Percentiles rank a stretch among this genome's conserved stretches.
Evolutionary conservation across 495 filamentous ascomycete species (phyloP).

Genomic region (Aspergillus wentii): DNA sequence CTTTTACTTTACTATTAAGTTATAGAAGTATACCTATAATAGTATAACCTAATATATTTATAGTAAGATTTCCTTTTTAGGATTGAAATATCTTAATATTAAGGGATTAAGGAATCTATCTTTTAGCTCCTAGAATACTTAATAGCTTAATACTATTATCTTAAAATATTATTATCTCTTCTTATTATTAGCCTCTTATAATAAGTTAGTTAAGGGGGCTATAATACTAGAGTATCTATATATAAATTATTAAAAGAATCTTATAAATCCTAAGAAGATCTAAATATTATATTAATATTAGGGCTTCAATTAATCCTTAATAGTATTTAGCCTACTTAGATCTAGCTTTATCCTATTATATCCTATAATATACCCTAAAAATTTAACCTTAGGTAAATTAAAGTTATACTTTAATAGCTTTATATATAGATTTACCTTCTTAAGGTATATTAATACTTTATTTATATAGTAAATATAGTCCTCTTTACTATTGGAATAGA

Average conservation of each 20-base stretch:
- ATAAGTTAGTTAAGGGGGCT: too few relatives aligned
- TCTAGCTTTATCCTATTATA: slow-evolving; percentile 16
- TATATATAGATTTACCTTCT: slow-evolving; percentile 7
- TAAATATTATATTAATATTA: background rate
- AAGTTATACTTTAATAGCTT: slow-evolving; percentile 26
- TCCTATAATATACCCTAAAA: slow-evolving; percentile 17
- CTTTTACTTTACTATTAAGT: slow-evolving; percentile 3
- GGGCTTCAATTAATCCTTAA: slow-evolving; percentile 15
- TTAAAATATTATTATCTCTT: too few relatives aligned
- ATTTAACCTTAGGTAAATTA: slow-evolving; percentile 10
- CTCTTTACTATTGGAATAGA: slow-evolving; percentile 23
- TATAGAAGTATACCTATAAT: slow-evolving; percentile 10
- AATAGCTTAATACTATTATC: too few relatives aligned
- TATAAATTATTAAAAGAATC: slow-evolving; percentile 2
- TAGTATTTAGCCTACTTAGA: slow-evolving; percentile 12
- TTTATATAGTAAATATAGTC: slow-evolving; percentile 14
- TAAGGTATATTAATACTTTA: slow-evolving; percentile 11
- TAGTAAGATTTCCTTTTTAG: slow-evolving; percentile 6
- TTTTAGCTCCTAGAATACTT: too few relatives aligned
- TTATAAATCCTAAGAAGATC: slow-evolving; percentile 1
- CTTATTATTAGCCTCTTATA: too few relatives aligned
- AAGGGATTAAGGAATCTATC: background rate
- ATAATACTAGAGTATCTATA: background rate
- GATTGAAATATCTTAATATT: slow-evolving; percentile 11
- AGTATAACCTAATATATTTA: slow-evolving; percentile 12